Conservation (phyloP, 306 rosid species). For the Castanea mollissima region DNA sequence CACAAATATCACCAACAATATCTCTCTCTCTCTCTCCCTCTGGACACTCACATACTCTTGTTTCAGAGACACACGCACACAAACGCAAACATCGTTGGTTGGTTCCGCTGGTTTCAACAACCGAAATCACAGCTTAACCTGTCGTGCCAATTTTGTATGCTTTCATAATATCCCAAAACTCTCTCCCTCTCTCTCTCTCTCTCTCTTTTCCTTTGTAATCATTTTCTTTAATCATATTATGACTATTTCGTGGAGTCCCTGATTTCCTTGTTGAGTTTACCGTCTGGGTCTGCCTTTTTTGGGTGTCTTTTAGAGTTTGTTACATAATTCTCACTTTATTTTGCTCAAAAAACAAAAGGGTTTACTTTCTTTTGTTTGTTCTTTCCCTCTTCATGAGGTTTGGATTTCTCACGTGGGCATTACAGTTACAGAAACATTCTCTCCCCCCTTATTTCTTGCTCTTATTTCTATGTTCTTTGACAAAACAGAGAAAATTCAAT, state of each 20-base stretch:
- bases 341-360: neutral
- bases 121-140: constrained; percentile 74
- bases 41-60: neutral
- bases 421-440: neutral
- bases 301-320: neutral
- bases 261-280: neutral
- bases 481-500: neutral
- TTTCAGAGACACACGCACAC: no score
- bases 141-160: constrained; percentile 34
- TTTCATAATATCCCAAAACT: constrained; percentile 11
- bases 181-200: constrained; percentile 19
- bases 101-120: constrained; percentile 39
- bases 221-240: neutral
- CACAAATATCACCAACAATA: neutral
- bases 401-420: neutral
- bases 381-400: neutral
- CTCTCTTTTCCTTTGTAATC: neutral
- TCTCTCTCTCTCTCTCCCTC: neutral
- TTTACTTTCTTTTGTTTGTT: neutral
- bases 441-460: no score
- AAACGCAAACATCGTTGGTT: constrained; percentile 17
- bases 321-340: neutral
- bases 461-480: neutral
- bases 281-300: neutral
- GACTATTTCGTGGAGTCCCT: neutral